Conservation (phyloP, 768 basidiomycete species). For the Asterophora lycoperdoides region DNA sequence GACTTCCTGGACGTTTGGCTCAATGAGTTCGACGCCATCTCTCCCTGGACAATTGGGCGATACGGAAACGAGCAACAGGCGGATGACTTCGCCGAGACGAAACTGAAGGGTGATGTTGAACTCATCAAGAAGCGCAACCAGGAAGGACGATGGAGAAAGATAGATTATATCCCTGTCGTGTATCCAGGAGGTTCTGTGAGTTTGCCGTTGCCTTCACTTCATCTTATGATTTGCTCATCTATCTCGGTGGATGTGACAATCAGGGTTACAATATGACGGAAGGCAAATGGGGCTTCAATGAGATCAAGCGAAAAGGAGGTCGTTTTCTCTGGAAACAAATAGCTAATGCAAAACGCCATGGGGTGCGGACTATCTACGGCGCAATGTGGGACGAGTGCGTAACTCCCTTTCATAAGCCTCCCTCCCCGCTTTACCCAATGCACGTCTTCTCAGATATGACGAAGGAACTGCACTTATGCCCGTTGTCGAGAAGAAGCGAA, state of each 20-base stretch:
- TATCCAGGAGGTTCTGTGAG: constrained; percentile 79
- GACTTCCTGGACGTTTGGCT: constrained; percentile 68
- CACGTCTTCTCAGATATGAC: constrained; percentile 57
- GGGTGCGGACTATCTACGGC: constrained; percentile 66
- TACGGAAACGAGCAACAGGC: constrained; percentile 58
- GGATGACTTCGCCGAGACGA: constrained; percentile 57
- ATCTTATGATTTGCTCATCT: constrained; percentile 11
- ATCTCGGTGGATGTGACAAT: background rate
- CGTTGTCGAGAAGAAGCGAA: constrained; percentile 50
- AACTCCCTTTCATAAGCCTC: constrained; percentile 8
- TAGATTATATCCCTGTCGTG: constrained; percentile 83
- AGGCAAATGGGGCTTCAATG: constrained; percentile 71
- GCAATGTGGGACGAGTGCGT: constrained; percentile 87
- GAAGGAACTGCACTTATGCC: constrained; percentile 85
- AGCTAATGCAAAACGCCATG: constrained; percentile 58
- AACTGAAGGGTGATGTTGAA: constrained; percentile 61
- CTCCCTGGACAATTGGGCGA: constrained; percentile 80
- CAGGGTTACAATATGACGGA: constrained; percentile 70
- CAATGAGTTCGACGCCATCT: constrained; percentile 74
- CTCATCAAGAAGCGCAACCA: constrained; percentile 49
- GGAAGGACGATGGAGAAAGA: constrained; percentile 38
- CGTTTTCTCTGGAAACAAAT: constrained; percentile 78
- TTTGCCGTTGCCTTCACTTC: constrained; percentile 15
- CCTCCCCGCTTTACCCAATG: constrained; percentile 4
- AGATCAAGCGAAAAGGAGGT: constrained; percentile 67